These are phyloP conservation scores for Pezicula rhizophila DNA, from an alignment of 2,329 filamentous ascomycete species.

Conservation along the genomic window DNA sequence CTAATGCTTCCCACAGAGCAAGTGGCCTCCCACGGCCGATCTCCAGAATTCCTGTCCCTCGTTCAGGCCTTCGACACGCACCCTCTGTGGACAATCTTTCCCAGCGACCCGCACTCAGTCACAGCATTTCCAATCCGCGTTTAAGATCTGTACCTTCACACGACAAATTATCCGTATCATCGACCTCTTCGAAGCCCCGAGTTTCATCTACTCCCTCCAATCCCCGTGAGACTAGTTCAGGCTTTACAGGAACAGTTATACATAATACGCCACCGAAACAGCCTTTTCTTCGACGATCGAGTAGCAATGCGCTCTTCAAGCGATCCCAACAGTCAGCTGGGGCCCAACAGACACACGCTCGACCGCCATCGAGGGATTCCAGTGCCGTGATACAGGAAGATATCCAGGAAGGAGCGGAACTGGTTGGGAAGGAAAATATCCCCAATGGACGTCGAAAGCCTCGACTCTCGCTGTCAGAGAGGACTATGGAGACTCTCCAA, in stretches of 20 bases:
- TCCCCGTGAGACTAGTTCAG: conserved; percentile 3
- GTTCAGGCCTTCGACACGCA: conserved; percentile 36
- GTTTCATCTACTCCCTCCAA: conserved; percentile 12
- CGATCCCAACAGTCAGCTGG: conserved; percentile 14
- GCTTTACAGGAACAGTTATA: conserved; percentile 5
- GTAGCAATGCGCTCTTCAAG: conserved; percentile 14
- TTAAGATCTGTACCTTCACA: conserved; percentile 21
- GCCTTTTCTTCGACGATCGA: conserved; percentile 11
- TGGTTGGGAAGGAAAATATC: neutral
- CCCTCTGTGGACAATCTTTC: conserved; percentile 39
- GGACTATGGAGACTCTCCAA: conserved; percentile 79
- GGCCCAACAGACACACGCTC: conserved; percentile 2
- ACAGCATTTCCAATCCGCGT: conserved; percentile 17
- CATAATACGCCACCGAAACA: conserved; percentile 6
- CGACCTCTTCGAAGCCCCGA: conserved; percentile 9
- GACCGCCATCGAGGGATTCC: conserved; percentile 4
- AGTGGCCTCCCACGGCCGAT: conserved; percentile 39
- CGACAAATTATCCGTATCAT: conserved; percentile 9
- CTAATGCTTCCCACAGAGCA: conserved; percentile 14
- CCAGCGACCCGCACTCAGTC: conserved; percentile 16
- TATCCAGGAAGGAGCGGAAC: conserved; percentile 8
- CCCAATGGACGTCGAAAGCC: conserved; percentile 8
- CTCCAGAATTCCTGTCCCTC: conserved; percentile 47
- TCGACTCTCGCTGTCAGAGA: conserved; percentile 64
- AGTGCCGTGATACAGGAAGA: conserved; percentile 8